phyloP scores from a whole-genome alignment of 352 stramenopile species.

The Phytophthora lateralis region DNA sequence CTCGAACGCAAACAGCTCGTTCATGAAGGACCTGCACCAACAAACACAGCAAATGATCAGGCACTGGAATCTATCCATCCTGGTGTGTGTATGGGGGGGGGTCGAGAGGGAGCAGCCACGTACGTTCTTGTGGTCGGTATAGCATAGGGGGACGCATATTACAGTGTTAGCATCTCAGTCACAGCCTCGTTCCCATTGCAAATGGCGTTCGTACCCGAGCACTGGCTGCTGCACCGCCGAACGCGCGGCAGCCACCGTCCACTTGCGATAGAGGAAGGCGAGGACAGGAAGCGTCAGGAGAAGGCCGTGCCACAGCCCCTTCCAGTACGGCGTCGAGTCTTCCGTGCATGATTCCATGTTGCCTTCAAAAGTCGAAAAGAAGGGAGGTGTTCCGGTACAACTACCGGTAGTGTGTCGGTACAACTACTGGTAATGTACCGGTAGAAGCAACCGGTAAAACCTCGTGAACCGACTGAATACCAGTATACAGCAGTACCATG shows the following conservation, averaged over 20 bases:
- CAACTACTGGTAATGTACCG: too few species aligned
- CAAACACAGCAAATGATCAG: not conserved
- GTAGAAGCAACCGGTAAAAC: too few species aligned
- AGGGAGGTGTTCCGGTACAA: too few species aligned
- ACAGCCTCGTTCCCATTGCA: not conserved
- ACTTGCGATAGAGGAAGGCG: conserved; percentile 55
- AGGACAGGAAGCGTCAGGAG: conserved; percentile 57
- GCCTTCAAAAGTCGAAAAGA: too few species aligned
- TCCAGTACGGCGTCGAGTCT: conserved; percentile 50
- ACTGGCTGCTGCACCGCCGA: conserved; percentile 32
- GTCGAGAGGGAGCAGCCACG: conserved; percentile 8
- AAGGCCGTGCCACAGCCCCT: conserved; percentile 54
- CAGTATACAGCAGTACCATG: too few species aligned
- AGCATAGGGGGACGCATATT: not conserved
- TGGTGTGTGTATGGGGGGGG: too few species aligned
- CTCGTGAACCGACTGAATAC: too few species aligned
- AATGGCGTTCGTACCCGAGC: conserved; percentile 42
- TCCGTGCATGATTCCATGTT: conserved; percentile 34
- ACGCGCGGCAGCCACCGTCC: conserved; percentile 30
- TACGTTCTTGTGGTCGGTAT: conserved; percentile 40
- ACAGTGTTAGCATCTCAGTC: conserved; percentile 1
- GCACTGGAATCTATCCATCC: not conserved
- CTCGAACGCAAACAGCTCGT: conserved; percentile 70
- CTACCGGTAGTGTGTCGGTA: too few species aligned
- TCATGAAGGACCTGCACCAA: conserved; percentile 53